Evolutionary conservation across 2,329 filamentous ascomycete species (phyloP), one percentile per base, ranked within the genome.

Genomic region (Huntiella savannae): DNA sequence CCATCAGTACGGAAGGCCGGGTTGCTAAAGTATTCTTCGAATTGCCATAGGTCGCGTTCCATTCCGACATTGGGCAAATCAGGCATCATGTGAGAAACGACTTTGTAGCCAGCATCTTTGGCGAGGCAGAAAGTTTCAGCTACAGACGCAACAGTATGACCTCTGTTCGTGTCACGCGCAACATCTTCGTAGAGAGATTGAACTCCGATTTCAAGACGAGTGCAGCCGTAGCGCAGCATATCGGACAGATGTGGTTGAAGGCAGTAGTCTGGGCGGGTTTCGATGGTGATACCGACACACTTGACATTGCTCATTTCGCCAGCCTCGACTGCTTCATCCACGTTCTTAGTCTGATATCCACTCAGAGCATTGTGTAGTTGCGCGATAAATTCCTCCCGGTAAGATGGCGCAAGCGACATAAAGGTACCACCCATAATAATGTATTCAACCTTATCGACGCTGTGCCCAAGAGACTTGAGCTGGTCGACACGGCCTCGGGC

Each of bases 351-450:
- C 56, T 93, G 85, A 59, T 98, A 98, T 5, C 91, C 91, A 53
- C 86, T 95, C 5, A 98, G 73, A 1, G 91, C 91, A 58, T 98
- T 98, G 65, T 98, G 91, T 43, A 98, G 71, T 58, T 95, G 88
- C 1, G 86, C 81, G 50, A 98, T 94, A 57, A 98, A 98, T 48
- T 83, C 77, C 51, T 98, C 84, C 22, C 91, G 72, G 61, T 98
- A 98, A 17, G 80, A 77, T 56, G 86, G 78, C 6, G 88, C 73
- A 19, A 98, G 65, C 2, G 88, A 96, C 92, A 98, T 98, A 63
- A 98, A 98, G 0, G 91, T 98, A 53, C 91, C 91, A 50, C 91
- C 91, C 91, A 98, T 98, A 59, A 98, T 94, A 58, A 98, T 98
- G 62, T 96, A 98, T 66, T 98, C 91, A 17, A 98, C 91, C 62